Evolutionary conservation across 177 flowering plant genomes (phyloP), one percentile per base, ranked within the genome.

Genomic region (Telopea speciosissima): DNA sequence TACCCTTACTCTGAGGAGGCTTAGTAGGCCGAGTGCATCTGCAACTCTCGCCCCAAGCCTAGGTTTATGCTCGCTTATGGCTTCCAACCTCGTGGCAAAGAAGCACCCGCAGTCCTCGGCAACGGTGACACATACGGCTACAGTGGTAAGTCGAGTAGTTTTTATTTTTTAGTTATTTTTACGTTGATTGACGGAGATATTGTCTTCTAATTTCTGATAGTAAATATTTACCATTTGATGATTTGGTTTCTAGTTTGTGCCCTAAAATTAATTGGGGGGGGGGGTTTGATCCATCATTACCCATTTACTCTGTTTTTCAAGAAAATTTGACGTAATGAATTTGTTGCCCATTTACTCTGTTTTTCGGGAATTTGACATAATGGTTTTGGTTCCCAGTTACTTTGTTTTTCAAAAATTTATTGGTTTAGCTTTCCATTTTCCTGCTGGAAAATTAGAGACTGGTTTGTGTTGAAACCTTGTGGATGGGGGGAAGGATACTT

Each of bases 1-100:
- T n/a, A n/a, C n/a, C n/a, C 94, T 62, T 89, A 92, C 65, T 82
- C 73, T 4, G 92, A 84, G 14, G 86, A 87, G 3, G 95, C 87
- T 4, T 81, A 82, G 3, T 65, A 76, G 13, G 71, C 67, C 17
- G 96, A 92, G 79, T 90, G 88, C 81, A 80, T 82, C 73, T 83
- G 87, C 83, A 89, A 88, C 33, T 74, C 80, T 16, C 80, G 92
- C 2, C 89, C 87, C 71, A 83, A 82, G 75, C 86, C 87, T 42
- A 80, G 72, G 10, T 83, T 85, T 3, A 68, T 66, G 28, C 65
- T 81, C 17, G 72, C 69, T 11, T 73, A 22, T 14, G 82, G 77
- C 24, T 63, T 65, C 64, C 67, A 44, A 3, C 66, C 59, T 21
- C 45, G 45, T 1, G 62, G 45, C 24, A 80, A 70, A 44, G 65